Base-by-base conservation (phyloP, 345 rosid species). In the Arabidopsis suecica region DNA sequence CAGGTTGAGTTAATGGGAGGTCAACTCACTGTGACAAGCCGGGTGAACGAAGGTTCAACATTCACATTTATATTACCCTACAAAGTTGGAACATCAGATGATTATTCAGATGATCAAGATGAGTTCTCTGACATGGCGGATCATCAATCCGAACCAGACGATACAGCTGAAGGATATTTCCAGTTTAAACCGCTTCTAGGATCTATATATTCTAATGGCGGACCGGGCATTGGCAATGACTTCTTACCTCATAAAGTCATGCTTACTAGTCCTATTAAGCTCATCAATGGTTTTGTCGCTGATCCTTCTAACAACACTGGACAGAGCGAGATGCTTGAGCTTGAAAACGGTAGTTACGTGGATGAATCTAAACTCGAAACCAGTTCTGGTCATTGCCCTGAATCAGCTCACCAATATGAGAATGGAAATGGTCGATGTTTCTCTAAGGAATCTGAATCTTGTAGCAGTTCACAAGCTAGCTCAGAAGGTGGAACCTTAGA, bases 1-100 rank as follows among this genome's bases (percentile, higher is more conserved):
- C 67, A 94, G 98, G 97, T 92, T 75, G 93, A 95, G 82, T 83
- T 95, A 83, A 95, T 95, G 99, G 97, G 97, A 3, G 99, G 99
- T 65, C 84, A 71, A 44, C 92, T 95, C 36, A 92, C 97, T 0
- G 97, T 95, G 62, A 85, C 96, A 14, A 95, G 99, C 82, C 76
- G 33, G 77, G 99, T 86, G 80, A 81, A 86, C 61, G 61, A 61
- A 9, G 99, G 99, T n/a, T 95, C 97, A 28, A 92, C 89, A 11
- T 95, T 95, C 76, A 95, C 97, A 16, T 95, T 95, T 67, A 81
- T 88, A 67, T 83, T 95, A 40, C 97, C 97, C 9, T 95, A 90
- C 86, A 92, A 83, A 69, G 81, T 89, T 60, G 90, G 96, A 16
- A 70, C 83, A 8, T 61, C 61, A 10, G 62, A 80, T 64, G 92